Conservation (phyloP, 306 rosid genomes). For the Sechiopsis laciniata region DNA sequence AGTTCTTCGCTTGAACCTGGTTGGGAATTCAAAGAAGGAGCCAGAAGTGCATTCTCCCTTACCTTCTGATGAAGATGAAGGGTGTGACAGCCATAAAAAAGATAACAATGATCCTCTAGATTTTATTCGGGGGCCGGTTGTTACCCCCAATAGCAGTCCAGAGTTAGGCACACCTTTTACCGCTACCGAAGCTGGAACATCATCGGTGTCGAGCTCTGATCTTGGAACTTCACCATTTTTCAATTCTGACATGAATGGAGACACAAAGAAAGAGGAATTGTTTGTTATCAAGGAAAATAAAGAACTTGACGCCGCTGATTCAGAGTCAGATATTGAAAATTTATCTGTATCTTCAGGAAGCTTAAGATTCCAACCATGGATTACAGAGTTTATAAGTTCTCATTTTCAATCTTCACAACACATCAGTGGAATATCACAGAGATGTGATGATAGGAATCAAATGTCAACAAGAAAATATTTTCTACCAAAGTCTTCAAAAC, state of each 20-base stretch:
- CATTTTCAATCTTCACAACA: constrained; percentile 45
- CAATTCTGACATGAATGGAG: constrained; percentile 56
- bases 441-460: constrained; percentile 41
- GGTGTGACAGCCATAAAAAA: constrained; percentile 40
- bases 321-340: constrained; percentile 76
- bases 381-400: constrained; percentile 51
- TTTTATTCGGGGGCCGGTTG: constrained; percentile 62
- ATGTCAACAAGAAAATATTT: constrained; percentile 52
- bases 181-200: constrained; percentile 73
- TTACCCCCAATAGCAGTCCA: constrained; percentile 94
- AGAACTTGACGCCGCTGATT: constrained; percentile 57
- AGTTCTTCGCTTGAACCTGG: constrained; percentile 88
- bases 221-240: constrained; percentile 88
- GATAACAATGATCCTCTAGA: constrained; percentile 40
- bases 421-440: constrained; percentile 43
- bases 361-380: constrained; percentile 85
- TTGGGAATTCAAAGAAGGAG: constrained; percentile 58
- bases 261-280: constrained; percentile 53
- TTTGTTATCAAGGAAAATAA: constrained; percentile 47
- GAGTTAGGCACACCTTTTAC: constrained; percentile 94
- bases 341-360: constrained; percentile 65
- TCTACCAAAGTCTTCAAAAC: constrained; percentile 53
- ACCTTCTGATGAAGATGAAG: constrained; percentile 47
- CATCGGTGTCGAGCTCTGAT: constrained; percentile 92
- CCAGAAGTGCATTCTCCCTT: constrained; percentile 40